Evolutionary conservation across 441 rosid species (phyloP).

Genomic region (Populus tomentosa): DNA sequence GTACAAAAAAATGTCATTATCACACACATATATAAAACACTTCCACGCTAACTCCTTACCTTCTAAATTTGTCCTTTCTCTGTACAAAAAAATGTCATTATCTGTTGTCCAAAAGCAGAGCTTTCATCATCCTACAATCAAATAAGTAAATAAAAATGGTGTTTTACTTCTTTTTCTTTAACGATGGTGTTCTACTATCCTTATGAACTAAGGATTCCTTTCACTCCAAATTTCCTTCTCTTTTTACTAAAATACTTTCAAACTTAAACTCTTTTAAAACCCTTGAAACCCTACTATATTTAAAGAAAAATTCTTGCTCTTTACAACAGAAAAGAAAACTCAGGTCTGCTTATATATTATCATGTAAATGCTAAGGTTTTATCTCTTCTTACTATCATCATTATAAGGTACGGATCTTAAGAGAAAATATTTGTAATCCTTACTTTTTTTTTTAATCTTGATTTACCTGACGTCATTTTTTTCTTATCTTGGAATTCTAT

Average conservation of each 20-base stretch:
- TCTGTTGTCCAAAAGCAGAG: background rate
- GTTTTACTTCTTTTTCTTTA: too few species aligned
- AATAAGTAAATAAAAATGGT: too few species aligned
- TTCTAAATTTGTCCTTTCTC: background rate
- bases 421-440: background rate
- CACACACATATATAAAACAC: too few species aligned
- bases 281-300: too few species aligned
- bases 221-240: too few species aligned
- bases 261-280: too few species aligned
- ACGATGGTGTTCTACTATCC: background rate
- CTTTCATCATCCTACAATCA: background rate
- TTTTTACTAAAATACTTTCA: too few species aligned
- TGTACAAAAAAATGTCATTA: background rate
- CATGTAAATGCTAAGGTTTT: background rate
- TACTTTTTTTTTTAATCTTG: too few species aligned
- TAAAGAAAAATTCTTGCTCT: background rate
- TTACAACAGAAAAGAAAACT: background rate
- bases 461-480: too few species aligned
- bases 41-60: background rate
- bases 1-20: too few species aligned
- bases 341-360: too few species aligned
- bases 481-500: background rate
- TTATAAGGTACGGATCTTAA: background rate
- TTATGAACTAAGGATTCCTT: background rate
- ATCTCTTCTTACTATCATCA: background rate